Evolutionary conservation across 2,329 filamentous ascomycete species (phyloP), one percentile per base, ranked within the genome.

Genomic region (Fusarium nurragi): DNA sequence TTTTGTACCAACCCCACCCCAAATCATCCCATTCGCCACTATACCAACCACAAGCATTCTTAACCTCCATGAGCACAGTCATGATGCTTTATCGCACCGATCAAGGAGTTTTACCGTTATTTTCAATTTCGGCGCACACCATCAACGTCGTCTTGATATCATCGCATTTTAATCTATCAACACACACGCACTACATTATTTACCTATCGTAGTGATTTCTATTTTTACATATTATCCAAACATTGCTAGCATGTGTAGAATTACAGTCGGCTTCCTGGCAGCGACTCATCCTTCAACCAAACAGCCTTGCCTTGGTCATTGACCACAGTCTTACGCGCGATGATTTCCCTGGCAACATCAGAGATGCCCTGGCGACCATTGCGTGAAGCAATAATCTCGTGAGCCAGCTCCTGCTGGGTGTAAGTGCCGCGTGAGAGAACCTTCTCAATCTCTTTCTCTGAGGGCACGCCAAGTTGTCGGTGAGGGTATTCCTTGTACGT

Each of bases 401-500:
- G 80, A 30, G 90, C 77, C 58, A 94, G 84, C 75, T 91, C 82
- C 60, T 83, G 78, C 8, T 80, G 77, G n/a, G 78, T 81, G 71
- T 75, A 76, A 22, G 57, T 68, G 54, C 76, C 79, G 23, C 74
- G 67, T 21, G 66, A 69, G 18, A 89, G 79, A 37, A 84, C 50
- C 11, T 70, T 54, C 73, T 80, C 74, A 14, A 91, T 79, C 48
- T 91, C 84, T 36, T 71, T 69, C 78, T 98, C 94, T 3, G 82
- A 84, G 6, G 94, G 95, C 60, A 97, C 81, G 6, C 89, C 90
- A 26, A 93, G 87, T n/a, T 46, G 39, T 13, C 78, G 77, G 76
- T 92, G 86, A 2, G 94, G 94, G 77, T 97, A 97, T 57, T 89
- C 80, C 6, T 73, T 75, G 78, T 90, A 98, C 68, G 90, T 84